Evolutionary conservation across 2,329 filamentous ascomycete genomes (phyloP).

Genomic region (Alternaria alternata): DNA sequence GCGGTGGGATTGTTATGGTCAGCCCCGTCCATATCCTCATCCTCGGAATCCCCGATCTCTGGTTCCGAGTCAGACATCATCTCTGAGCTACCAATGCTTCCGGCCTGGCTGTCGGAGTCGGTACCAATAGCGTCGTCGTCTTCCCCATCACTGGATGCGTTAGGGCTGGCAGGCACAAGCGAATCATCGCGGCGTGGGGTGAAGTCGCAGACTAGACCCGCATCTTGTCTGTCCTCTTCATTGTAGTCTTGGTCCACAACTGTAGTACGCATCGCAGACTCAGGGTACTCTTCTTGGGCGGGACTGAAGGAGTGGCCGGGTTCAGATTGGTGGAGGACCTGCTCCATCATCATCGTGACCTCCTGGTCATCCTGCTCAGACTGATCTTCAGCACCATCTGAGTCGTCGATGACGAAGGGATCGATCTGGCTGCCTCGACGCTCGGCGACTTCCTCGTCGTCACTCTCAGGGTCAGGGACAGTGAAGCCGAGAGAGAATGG

Average conservation of each 20-base stretch:
- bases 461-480: slow-evolving; percentile 43
- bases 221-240: background rate
- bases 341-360: slow-evolving; percentile 21
- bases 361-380: slow-evolving; percentile 12
- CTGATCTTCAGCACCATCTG: slow-evolving; percentile 23
- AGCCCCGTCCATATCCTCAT: slow-evolving; percentile 5
- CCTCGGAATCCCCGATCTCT: slow-evolving; percentile 13
- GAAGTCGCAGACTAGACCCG: background rate
- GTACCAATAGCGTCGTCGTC: slow-evolving; percentile 1
- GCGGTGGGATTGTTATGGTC: background rate
- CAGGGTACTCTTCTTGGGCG: slow-evolving; percentile 5
- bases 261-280: slow-evolving; percentile 6
- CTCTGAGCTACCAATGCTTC: slow-evolving; percentile 18
- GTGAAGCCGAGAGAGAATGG: slow-evolving; percentile 40
- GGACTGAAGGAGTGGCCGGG: background rate
- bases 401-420: slow-evolving; percentile 43
- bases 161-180: background rate
- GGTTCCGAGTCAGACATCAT: slow-evolving; percentile 12
- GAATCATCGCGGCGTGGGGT: background rate
- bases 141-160: slow-evolving; percentile 9
- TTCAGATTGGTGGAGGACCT: slow-evolving; percentile 9
- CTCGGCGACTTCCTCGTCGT: slow-evolving; percentile 33
- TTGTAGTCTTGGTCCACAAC: slow-evolving; percentile 11
- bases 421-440: slow-evolving; percentile 37
- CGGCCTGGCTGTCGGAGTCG: slow-evolving; percentile 21